Base-by-base conservation (phyloP, 116 monocot species). In the Thalassia testudinum region DNA sequence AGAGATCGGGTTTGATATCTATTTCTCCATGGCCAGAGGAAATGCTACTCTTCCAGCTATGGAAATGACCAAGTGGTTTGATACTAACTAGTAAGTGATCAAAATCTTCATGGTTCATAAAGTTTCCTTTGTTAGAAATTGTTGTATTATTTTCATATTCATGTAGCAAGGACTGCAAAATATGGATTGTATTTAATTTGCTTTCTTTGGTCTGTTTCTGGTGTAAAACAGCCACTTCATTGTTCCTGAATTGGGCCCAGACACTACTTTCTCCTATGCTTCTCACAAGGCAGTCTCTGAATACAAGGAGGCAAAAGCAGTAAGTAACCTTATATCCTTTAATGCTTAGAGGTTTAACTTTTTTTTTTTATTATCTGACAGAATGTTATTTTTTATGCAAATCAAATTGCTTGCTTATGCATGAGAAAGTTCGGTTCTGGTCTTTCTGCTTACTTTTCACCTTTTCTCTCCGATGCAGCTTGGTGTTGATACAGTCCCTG, bases 51-150 rank as follows among this genome's bases (percentile, higher is more conserved):
- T 82, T 7, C 77, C 82, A 49, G 82, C 82, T 49, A 82, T 82
- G 78, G 74, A 82, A 74, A 78, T 82, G 82, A 77, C 82, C 59
- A 82, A 82, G 74, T 82, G 82, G 82, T 82, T 82, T 52, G 82
- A 82, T 68, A 82, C 82, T 17, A 82, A 82, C 66, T 82, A 82
- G 82, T 82, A 77, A 75, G 80, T 68, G 8, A 42, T 26, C 47
- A n/a, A 15, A 38, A 17, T 21, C 23, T 16, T 3, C 2, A 40
- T 20, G 19, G 19, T 45, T 45, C 45, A n/a, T 45, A 45, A 40
- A 8, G 14, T 40, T 7, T 40, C 7, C 14, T 8, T 14, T 14
- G 7, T 14, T 40, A 8, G 40, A 40, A 40, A 15, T 16, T 15
- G 15, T 45, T 15, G 7, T 16, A 45, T 45, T 7, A 6, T 6